Conservation (phyloP, 345 rosid genomes). For the Aegle marmelos region DNA sequence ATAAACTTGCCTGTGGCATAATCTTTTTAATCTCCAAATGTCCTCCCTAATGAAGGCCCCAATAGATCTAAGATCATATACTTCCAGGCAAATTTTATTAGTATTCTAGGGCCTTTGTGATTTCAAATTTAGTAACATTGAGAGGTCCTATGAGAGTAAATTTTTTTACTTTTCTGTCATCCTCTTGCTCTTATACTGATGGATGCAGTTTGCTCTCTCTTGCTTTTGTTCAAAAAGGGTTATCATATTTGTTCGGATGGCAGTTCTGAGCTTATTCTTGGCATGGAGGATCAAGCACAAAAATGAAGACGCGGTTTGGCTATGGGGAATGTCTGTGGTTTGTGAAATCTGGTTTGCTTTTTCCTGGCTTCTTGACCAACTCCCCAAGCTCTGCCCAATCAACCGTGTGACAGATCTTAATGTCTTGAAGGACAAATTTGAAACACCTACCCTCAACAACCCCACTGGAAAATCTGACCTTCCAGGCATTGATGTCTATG, state of each 20-base stretch:
- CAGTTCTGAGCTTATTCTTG: conserved; percentile 74
- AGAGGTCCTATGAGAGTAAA: no score
- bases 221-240: conserved; percentile 50
- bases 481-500: conserved; percentile 88
- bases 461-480: conserved; percentile 96
- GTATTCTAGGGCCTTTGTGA: not conserved
- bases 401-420: conserved; percentile 90
- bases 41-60: not conserved
- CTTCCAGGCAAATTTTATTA: not conserved
- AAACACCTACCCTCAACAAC: conserved; percentile 63
- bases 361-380: conserved; percentile 98
- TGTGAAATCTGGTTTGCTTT: conserved; percentile 97
- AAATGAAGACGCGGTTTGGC: conserved; percentile 79
- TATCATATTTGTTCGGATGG: conserved; percentile 67
- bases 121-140: not conserved
- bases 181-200: not conserved
- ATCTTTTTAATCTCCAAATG: not conserved
- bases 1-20: not conserved
- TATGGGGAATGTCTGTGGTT: conserved; percentile 98
- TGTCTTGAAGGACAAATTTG: conserved; percentile 92
- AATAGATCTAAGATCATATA: not conserved
- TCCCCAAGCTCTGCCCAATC: conserved; percentile 86
- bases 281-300: conserved; percentile 67
- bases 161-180: not conserved
- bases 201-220: conserved; percentile 10